A percentile compares a stretch with the other conserved stretches of the same genome.
These are phyloP conservation scores for Panicum miliaceum DNA, from an alignment of 176 grass and related monocot genomes.

Conservation along the genomic window DNA sequence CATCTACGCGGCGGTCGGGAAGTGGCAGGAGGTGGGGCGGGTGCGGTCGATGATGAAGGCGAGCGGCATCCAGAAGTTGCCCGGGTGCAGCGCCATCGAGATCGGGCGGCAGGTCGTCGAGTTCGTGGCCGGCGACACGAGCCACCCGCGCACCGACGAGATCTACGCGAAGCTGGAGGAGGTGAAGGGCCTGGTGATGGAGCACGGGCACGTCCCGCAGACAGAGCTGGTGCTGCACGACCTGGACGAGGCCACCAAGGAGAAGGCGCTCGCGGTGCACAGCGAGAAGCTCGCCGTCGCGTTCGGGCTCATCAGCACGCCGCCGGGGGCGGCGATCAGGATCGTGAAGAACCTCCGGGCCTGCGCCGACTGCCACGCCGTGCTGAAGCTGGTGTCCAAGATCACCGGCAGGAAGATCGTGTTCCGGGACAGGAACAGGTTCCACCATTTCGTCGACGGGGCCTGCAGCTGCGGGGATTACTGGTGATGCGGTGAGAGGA, in stretches of 20 bases:
- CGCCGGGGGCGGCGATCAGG: conserved; percentile 67
- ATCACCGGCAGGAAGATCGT: conserved; percentile 78
- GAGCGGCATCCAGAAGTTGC: conserved; percentile 73
- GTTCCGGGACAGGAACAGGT: conserved; percentile 82
- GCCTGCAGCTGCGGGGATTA: conserved; percentile 84
- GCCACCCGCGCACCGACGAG: conserved; percentile 61
- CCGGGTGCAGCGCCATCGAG: conserved; percentile 83
- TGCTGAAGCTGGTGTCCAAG: conserved; percentile 71
- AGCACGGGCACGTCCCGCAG: conserved; percentile 70
- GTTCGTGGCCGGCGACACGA: conserved; percentile 81
- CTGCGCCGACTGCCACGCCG: conserved; percentile 83
- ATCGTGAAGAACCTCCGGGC: conserved; percentile 88
- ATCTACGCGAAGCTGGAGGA: conserved; percentile 83
- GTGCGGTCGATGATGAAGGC: conserved; percentile 82
- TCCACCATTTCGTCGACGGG: conserved; percentile 86
- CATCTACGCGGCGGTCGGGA: conserved; percentile 77
- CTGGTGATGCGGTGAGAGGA: conserved; percentile 46
- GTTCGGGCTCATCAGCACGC: conserved; percentile 78
- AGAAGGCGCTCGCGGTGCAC: conserved; percentile 71
- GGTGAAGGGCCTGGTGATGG: conserved; percentile 62
- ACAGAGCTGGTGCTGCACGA: conserved; percentile 81
- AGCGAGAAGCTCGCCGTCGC: conserved; percentile 91
- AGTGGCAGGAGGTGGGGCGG: conserved; percentile 63
- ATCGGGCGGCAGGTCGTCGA: conserved; percentile 65
- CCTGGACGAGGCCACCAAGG: conserved; percentile 65